Percentiles rank a stretch among this genome's conserved stretches.
Conservation (phyloP, 2,329 filamentous ascomycete genomes). For the Colletotrichum sp. region DNA sequence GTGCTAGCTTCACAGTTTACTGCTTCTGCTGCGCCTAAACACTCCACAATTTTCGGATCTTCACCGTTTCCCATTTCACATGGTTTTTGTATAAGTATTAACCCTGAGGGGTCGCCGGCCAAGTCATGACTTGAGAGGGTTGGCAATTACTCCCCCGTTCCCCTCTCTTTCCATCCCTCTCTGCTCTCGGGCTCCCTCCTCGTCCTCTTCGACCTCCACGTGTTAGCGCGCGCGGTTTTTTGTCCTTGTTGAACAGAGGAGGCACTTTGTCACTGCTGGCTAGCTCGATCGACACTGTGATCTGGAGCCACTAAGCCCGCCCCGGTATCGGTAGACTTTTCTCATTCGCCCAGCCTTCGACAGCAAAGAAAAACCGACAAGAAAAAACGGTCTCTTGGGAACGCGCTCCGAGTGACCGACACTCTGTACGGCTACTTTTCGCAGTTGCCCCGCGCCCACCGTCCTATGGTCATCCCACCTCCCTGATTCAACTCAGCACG, state of each 20-base stretch:
- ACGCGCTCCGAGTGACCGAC: background rate
- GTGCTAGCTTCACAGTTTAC: background rate
- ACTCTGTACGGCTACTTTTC: background rate
- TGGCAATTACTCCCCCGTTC: background rate
- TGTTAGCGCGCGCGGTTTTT: background rate
- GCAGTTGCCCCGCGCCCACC: conserved; percentile 10
- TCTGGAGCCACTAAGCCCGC: background rate
- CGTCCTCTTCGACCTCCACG: background rate
- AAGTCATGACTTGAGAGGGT: background rate
- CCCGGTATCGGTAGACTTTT: conserved; percentile 17
- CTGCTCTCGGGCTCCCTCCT: background rate
- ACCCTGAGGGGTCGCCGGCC: background rate
- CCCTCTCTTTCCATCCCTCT: background rate
- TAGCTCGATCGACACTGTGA: background rate
- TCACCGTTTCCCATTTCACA: conserved; percentile 12
- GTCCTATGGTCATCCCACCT: conserved; percentile 13
- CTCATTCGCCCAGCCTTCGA: background rate
- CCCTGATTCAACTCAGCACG: conserved; percentile 18
- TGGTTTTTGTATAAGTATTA: background rate
- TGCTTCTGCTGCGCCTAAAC: conserved; percentile 9
- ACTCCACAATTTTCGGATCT: background rate
- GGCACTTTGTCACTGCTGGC: background rate
- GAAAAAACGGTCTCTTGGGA: background rate
- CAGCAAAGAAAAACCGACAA: background rate
- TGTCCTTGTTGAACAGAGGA: background rate